These are phyloP conservation scores for Maudiozyma saulgeensis DNA, from an alignment of 805 yeast species.

Conservation along the genomic window DNA sequence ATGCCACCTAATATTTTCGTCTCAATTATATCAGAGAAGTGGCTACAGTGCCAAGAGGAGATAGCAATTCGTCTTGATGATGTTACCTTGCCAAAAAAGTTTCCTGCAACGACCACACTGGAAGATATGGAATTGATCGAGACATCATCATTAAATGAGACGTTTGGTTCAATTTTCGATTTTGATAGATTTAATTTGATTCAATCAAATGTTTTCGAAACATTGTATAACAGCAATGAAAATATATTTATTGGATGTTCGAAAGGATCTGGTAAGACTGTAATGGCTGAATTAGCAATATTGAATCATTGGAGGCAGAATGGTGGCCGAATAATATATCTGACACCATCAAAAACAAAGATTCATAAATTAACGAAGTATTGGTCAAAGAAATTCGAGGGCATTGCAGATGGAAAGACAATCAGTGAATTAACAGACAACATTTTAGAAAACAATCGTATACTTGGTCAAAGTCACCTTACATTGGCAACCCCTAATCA, in stretches of 20 bases:
- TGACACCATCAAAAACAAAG: constrained; percentile 53
- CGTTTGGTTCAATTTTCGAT: constrained; percentile 36
- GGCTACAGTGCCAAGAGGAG: constrained; percentile 69
- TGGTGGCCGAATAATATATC: constrained; percentile 61
- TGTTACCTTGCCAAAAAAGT: constrained; percentile 22
- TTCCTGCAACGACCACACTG: constrained; percentile 21
- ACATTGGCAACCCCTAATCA: constrained; percentile 72
- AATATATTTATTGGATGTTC: constrained; percentile 61
- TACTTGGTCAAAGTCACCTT: constrained; percentile 54
- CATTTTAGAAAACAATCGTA: constrained; percentile 40
- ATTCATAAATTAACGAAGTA: constrained; percentile 37
- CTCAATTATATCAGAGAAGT: constrained; percentile 64
- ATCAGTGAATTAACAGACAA: constrained; percentile 50
- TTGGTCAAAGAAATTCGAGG: constrained; percentile 47
- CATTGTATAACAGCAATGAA: constrained; percentile 48
- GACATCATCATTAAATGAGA: constrained; percentile 39
- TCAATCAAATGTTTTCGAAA: constrained; percentile 62
- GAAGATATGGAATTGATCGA: constrained; percentile 35
- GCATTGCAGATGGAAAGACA: constrained; percentile 46
- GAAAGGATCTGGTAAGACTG: constrained; percentile 69
- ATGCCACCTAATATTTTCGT: constrained; percentile 69
- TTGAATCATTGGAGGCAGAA: constrained; percentile 63
- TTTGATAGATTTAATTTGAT: constrained; percentile 56
- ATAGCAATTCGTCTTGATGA: constrained; percentile 41
- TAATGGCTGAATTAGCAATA: constrained; percentile 62